Evolutionary conservation across 2,329 filamentous ascomycete genomes (phyloP), one percentile per base, ranked within the genome.

Genomic region (Dothistroma pini): DNA sequence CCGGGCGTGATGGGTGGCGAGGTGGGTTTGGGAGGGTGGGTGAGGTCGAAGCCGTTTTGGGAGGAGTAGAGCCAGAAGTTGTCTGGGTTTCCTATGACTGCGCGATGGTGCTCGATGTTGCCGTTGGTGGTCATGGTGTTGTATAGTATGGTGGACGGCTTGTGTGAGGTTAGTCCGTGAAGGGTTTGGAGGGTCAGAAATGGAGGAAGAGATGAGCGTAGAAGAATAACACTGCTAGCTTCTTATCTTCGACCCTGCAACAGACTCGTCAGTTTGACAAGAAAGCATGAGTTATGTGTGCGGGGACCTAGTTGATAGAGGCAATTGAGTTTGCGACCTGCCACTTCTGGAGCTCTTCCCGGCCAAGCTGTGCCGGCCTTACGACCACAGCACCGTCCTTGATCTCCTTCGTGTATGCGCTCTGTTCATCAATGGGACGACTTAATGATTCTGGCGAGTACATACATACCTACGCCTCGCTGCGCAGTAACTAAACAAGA

Each of bases 61-160:
- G 74, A 72, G 41, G 76, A 76, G 66, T 80, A 77, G 5, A 77
- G 72, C 80, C 80, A 81, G 70, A 79, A 79, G 66, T 76, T 78
- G 16, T 69, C 65, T 10, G 68, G 61, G 47, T 73, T 71, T 61
- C 79, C 80, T 60, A 81, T 78, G 56, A 78, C 61, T 38, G 75
- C 60, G 52, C 47, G 53, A 41, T 61, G 52, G 32, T 60, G 57
- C 16, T 52, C 21, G 50, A 55, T 11, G 48, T 54, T 49, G 59
- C 58, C 56, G 60, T 66, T 54, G 19, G 47, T 49, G 31, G 38
- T 10, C 51, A 53, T 53, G 2, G 51, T 35, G 51, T 25, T 16
- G 25, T 29, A 29, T n/a, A n/a, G n/a, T n/a, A n/a, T n/a, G n/a
- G n/a, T 29, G 25, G 6, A 29, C 6, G 25, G 3, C 4, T 2